Evolutionary conservation across 352 stramenopile genomes (phyloP), one percentile per base, ranked within the genome.

Genomic region (Aphanomyces stellatus): DNA sequence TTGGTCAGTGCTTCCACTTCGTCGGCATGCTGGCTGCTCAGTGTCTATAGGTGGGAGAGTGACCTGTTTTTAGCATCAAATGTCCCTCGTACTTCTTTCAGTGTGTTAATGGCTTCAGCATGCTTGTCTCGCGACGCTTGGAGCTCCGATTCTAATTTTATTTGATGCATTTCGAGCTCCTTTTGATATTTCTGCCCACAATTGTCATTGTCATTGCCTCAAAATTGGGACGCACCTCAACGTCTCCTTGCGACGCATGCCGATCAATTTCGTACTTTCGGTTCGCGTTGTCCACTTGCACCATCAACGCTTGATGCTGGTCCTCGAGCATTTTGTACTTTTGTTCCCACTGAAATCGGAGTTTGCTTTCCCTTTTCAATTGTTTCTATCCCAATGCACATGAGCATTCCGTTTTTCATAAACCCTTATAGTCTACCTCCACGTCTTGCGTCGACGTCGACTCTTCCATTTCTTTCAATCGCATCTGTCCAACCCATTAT

Each of bases 401-500:
- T n/a, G n/a, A n/a, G 37, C 37, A 46, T 46, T 19, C 0, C 37
- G 37, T 46, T 46, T 0, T 46, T 46, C 37, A 46, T 46, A n/a
- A n/a, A n/a, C n/a, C n/a, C n/a, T n/a, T n/a, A n/a, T n/a, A n/a
- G n/a, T n/a, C n/a, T n/a, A 46, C 37, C 2, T 46, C 37, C n/a
- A 46, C n/a, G 13, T 46, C 37, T 46, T 46, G 37, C n/a, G n/a
- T 19, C 13, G 37, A 46, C 13, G 13, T 46, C 37, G 37, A 46
- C n/a, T 46, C 11, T 24, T 64, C 55, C 28, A 46, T n/a, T 10
- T 64, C 55, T n/a, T 51, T 43, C 55, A 64, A n/a, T 10, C 55
- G 33, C 55, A 64, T 53, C 55, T 64, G 51, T 31, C n/a, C n/a
- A n/a, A n/a, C n/a, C n/a, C n/a, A n/a, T n/a, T 43, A 43, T 43